Base-by-base conservation (phyloP, 2,329 filamentous ascomycete species). In the Pseudocercospora fuligena region DNA sequence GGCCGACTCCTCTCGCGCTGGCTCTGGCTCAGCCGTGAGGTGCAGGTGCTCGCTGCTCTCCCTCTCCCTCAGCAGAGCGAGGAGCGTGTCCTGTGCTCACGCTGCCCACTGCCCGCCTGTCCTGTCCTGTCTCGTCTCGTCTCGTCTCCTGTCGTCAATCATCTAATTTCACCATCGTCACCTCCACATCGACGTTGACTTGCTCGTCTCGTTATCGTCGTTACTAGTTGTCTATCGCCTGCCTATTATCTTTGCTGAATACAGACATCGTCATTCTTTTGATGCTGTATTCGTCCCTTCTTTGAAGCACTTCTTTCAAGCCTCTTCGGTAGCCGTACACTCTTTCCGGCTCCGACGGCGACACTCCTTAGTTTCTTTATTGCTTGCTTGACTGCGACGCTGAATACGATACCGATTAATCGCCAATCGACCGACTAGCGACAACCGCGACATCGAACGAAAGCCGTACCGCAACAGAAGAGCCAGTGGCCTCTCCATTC, bases 191-290 rank as follows among this genome's bases (percentile, higher is more conserved):
- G 63, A 61, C 69, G 49, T 53, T 46, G 40, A 29, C 64, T 36
- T 56, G 12, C 49, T 63, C 60, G 21, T 65, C 63, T 64, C 60
- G 43, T 66, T 56, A 57, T 57, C 66, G 49, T 49, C 65, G 54
- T 58, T 57, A 49, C 58, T 60, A 57, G 14, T 54, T 51, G 43
- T 53, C 63, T 64, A 59, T 59, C 54, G 27, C 27, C 31, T 43
- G 49, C 31, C 47, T 60, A 40, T 40, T 43, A n/a, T 43, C 40
- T 43, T 61, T 64, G 54, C 36, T 60, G 59, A 60, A 63, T 65
- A 23, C 61, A 64, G 70, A 70, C 72, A 72, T 72, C 73, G 74
- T 71, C 63, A 74, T 76, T 74, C 67, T 74, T 76, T 69, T 75
- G 74, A 70, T 73, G 74, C 71, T 73, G 70, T 68, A 65, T 66